Evolutionary conservation across 352 stramenopile species (phyloP).

Genomic region (Globisporangium middletonii): DNA sequence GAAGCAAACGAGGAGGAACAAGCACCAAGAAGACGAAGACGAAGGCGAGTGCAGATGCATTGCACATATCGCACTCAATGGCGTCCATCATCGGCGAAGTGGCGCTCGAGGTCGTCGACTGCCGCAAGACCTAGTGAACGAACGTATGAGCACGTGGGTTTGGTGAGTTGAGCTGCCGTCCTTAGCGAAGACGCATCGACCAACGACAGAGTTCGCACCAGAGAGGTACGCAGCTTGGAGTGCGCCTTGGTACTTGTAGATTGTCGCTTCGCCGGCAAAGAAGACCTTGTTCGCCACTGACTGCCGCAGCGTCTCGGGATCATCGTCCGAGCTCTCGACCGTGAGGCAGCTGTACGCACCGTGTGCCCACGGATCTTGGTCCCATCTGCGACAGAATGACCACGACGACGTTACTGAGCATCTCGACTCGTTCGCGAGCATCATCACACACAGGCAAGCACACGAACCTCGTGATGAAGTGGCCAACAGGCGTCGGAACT

Average conservation of each 20-base stretch:
- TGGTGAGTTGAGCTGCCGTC: no score
- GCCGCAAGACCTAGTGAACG: conserved; percentile 17
- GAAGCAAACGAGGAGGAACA: no score
- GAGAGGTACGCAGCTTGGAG: conserved; percentile 63
- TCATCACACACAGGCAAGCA: background rate
- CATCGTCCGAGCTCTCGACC: conserved; percentile 48
- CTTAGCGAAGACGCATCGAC: background rate
- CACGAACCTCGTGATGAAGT: conserved; percentile 46
- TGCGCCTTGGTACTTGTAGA: conserved; percentile 60
- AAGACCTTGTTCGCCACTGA: conserved; percentile 33
- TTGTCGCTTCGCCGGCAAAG: conserved; percentile 67
- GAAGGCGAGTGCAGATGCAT: no score
- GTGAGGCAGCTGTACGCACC: conserved; percentile 64
- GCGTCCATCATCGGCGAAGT: no score
- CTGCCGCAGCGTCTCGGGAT: conserved; percentile 44
- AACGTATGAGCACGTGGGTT: background rate
- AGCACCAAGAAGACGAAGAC: no score
- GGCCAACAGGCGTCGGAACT: conserved; percentile 27
- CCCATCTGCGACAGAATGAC: conserved; percentile 33
- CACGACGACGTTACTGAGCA: no score
- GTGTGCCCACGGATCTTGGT: conserved; percentile 43
- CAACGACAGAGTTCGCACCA: conserved; percentile 10
- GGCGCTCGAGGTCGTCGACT: conserved; percentile 22
- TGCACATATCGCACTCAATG: no score
- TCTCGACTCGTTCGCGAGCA: no score